phyloP scores from a whole-genome alignment of 2,329 filamentous ascomycete genomes.

The Drechslerella stenobrocha region DNA sequence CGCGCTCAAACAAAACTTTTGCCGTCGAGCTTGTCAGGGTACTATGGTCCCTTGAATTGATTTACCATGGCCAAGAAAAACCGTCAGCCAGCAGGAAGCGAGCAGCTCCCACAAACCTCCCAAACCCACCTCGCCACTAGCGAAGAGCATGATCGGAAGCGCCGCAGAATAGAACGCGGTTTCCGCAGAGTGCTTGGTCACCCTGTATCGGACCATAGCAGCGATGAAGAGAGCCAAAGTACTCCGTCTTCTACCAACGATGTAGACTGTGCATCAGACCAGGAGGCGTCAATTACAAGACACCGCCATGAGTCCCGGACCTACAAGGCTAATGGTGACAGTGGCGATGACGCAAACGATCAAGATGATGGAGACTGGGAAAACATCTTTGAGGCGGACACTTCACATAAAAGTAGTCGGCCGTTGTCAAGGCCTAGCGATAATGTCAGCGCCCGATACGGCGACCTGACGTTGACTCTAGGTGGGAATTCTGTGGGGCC shows the following conservation, averaged over 20 bases:
- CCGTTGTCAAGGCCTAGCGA: conserved; percentile 56
- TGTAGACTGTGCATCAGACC: neutral
- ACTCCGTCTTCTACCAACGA: conserved; percentile 8
- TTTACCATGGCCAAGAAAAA: neutral
- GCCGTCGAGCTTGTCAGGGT: neutral
- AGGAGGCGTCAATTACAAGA: no score
- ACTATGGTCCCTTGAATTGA: neutral
- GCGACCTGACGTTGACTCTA: conserved; percentile 75
- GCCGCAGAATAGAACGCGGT: conserved; percentile 29
- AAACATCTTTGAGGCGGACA: conserved; percentile 58
- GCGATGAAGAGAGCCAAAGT: conserved; percentile 25
- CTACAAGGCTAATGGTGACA: conserved; percentile 27
- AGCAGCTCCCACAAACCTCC: conserved; percentile 1
- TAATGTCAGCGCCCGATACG: conserved; percentile 60
- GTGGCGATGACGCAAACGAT: conserved; percentile 57
- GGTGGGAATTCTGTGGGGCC: conserved; percentile 62
- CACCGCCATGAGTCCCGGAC: neutral
- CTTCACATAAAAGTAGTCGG: conserved; percentile 53
- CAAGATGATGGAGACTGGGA: conserved; percentile 62
- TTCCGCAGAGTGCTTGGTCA: conserved; percentile 33
- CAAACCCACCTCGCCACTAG: neutral
- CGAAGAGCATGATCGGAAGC: conserved; percentile 26
- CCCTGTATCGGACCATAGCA: conserved; percentile 23
- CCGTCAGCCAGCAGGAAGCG: neutral
- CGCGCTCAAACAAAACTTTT: neutral